Percentiles rank a stretch among this genome's conserved stretches.
These are phyloP conservation scores for Psidium guajava DNA, from an alignment of 345 rosid genomes.

Conservation along the genomic window DNA sequence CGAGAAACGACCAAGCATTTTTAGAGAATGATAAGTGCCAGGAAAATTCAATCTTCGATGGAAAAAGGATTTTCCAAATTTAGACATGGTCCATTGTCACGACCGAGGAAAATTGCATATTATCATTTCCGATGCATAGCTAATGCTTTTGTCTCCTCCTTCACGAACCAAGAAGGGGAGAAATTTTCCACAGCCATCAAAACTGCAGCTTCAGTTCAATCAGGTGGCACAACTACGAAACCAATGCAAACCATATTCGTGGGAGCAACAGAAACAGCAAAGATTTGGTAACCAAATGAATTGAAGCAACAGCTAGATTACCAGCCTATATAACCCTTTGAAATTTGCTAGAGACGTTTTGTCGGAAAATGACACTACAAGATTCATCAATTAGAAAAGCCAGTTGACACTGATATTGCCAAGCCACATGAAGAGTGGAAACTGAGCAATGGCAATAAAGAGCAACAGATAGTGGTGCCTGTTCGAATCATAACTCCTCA, in stretches of 20 bases:
- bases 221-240: neutral
- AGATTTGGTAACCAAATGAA: neutral
- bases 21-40: neutral
- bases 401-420: conserved; percentile 86
- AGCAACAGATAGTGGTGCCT: conserved; percentile 81
- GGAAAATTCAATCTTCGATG: too few relatives aligned
- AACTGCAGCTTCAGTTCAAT: neutral
- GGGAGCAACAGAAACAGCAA: neutral
- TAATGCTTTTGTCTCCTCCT: neutral
- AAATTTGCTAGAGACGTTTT: conserved; percentile 12
- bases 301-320: neutral
- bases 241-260: neutral
- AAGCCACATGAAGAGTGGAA: conserved; percentile 86
- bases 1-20: neutral
- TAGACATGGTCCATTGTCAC: neutral
- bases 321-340: neutral
- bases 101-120: neutral
- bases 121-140: neutral
- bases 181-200: neutral
- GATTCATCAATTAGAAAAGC: conserved; percentile 29
- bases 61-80: neutral
- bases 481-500: conserved; percentile 80
- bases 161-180: neutral
- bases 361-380: conserved; percentile 13
- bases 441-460: conserved; percentile 77